Evolutionary conservation across 257 asterid species (phyloP).

Genomic region (Solanum clarkiae): DNA sequence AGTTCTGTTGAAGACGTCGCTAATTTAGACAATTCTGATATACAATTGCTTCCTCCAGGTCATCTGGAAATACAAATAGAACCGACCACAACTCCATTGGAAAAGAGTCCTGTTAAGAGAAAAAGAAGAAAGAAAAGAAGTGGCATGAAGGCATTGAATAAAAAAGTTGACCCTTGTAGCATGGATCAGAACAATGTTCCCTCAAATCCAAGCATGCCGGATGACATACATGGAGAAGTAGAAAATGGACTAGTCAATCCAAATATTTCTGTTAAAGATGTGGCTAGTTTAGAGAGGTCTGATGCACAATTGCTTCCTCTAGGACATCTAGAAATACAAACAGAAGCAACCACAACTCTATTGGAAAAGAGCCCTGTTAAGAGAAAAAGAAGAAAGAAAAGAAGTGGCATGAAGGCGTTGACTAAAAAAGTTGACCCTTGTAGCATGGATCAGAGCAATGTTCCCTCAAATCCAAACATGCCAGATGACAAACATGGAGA

Average conservation of each 20-base stretch:
- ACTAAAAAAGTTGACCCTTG: neutral
- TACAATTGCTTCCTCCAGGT: neutral
- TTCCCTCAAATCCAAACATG: conserved; percentile 17
- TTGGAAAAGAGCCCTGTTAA: conserved; percentile 7
- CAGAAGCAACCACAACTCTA: conserved; percentile 4
- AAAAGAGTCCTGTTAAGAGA: conserved; percentile 9
- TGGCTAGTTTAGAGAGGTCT: neutral
- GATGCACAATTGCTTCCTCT: neutral
- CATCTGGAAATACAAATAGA: conserved; percentile 10
- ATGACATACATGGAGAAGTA: conserved; percentile 6
- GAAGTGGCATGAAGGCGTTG: neutral
- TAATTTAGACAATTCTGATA: neutral
- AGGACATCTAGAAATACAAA: conserved; percentile 14
- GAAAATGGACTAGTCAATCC: neutral
- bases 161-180: conserved; percentile 2
- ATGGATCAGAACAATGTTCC: conserved; percentile 10
- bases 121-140: neutral
- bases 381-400: conserved; percentile 6
- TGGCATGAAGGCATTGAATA: neutral
- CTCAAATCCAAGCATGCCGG: conserved; percentile 17
- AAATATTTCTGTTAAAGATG: neutral
- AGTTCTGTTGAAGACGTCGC: conserved; percentile 2
- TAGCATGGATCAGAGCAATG: conserved; percentile 10
- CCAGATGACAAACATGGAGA: conserved; percentile 9
- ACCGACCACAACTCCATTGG: conserved; percentile 5